Evolutionary conservation across 352 stramenopile genomes (phyloP), one percentile per base, ranked within the genome.

Genomic region (Pseudoperonospora humuli): DNA sequence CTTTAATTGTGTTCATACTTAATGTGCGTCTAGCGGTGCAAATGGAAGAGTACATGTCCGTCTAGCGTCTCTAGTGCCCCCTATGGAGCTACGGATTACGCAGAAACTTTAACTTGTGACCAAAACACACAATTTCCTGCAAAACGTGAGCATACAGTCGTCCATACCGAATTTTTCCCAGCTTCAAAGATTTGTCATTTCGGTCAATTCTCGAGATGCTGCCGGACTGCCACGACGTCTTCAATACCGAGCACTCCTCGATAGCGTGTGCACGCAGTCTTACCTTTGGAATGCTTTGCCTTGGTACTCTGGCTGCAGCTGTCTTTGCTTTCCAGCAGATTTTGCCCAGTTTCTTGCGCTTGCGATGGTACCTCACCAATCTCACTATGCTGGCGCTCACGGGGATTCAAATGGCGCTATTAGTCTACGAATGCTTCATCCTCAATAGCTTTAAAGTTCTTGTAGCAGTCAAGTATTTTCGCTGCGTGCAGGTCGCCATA

Each of bases 401-500:
- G 25, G 61, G 29, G 28, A 31, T 80, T 20, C 72, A 87, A 41
- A 87, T 87, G 70, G 67, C 61, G 35, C 60, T 84, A 40, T 47
- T 87, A 23, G 70, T 67, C 37, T 67, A 71, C 47, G 70, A 84
- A 56, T 87, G 72, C 58, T 61, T 85, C 27, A 29, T 79, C 20
- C 38, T 63, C 29, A 82, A 79, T 53, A 77, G 56, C 55, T 37
- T 70, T 34, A 74, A 76, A 39, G 54, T 84, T 21, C 68, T 87
- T 31, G 69, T 87, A 32, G 51, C 75, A 17, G 54, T 64, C 59
- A 87, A 87, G 61, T 87, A 84, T 61, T 82, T 74, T 31, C 75
- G 70, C 19, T 75, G 67, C 17, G 33, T 87, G 24, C 75, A 87
- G 42, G 62, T 87, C 39, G 68, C 70, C 7, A 68, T 80, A 8